A percentile compares a stretch with the other conserved stretches of the same genome.
Evolutionary conservation across 495 filamentous ascomycete genomes (phyloP).

Genomic region (Trichoderma virens): DNA sequence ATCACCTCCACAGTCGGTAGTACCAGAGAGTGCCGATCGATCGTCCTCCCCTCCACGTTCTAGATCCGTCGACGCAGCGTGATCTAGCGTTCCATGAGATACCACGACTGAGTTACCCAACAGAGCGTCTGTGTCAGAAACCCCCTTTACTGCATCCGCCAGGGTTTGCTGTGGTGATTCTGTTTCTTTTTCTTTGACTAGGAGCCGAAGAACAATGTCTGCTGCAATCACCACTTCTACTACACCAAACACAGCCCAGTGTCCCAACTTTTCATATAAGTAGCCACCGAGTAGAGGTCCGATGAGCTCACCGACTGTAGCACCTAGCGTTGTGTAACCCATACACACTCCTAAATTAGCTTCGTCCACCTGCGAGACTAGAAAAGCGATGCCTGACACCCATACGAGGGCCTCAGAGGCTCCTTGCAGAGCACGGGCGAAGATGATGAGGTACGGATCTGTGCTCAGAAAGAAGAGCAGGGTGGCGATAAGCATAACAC

Average conservation of each 20-base stretch:
- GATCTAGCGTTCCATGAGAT: not conserved
- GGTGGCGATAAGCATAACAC: not conserved
- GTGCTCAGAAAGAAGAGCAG: not conserved
- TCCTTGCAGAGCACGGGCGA: not conserved
- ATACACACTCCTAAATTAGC: not conserved
- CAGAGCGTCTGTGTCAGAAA: not conserved
- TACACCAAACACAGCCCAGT: not conserved
- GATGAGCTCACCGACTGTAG: not conserved
- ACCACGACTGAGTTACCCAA: not conserved
- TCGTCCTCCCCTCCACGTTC: not conserved
- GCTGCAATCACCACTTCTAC: not conserved
- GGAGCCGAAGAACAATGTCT: not conserved
- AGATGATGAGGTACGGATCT: not conserved
- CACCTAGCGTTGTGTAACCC: not conserved
- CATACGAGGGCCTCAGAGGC: conserved; percentile 1
- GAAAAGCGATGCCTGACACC: conserved; percentile 2
- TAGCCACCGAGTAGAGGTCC: not conserved
- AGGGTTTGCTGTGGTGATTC: not conserved
- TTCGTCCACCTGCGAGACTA: not conserved
- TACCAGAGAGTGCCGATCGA: not conserved
- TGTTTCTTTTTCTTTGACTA: not conserved
- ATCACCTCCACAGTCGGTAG: not conserved
- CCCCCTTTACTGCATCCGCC: not conserved
- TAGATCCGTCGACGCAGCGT: not conserved
- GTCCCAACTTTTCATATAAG: not conserved